Base-by-base conservation (phyloP, 2,329 filamentous ascomycete genomes). In the Ramularia endophylla region DNA sequence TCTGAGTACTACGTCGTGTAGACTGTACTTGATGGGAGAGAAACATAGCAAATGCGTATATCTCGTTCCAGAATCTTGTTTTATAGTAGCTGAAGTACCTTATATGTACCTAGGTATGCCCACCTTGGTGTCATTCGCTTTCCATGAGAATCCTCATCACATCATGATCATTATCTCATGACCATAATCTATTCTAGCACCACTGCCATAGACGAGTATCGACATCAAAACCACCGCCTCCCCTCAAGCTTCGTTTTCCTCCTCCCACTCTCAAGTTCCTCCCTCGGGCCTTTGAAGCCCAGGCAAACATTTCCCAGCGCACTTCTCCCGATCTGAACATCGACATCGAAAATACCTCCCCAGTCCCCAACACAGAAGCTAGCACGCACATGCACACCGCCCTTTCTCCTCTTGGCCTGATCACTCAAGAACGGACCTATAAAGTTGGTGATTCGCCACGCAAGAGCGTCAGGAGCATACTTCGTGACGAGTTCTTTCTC, bases 301-400 rank as follows among this genome's bases (percentile, higher is more conserved):
- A 69, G 36, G 40, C 67, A 63, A 35, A 65, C 56, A 53, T 67
- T 62, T 3, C 50, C 53, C 19, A 51, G n/a, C 3, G 42, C 45
- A 4, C 55, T 44, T 36, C 56, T 57, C 0, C 66, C 68, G 35
- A 72, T 53, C n/a, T 53, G 39, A 2, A 72, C 52, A 46, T 72
- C 68, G 25, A 71, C 36, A 51, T 72, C 69, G 22, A 70, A 71
- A 5, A 71, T 66, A 13, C 68, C 68, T 2, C 59, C 59, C 9
- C 52, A 46, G 2, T 55, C 54, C 0, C 68, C 68, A 1, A 72
- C 45, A 41, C 66, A 69, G 31, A 72, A 71, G 38, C 67, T 69
- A 4, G 65, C 68, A 27, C 69, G 44, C 1, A 72, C 63, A n/a
- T 62, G 57, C 7, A 71, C 63, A 12, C 69, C 69, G 0, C 64